A percentile compares a stretch with the other conserved stretches of the same genome.
These are phyloP conservation scores for Fagus sylvatica DNA, from an alignment of 306 rosid species.

Conservation along the genomic window DNA sequence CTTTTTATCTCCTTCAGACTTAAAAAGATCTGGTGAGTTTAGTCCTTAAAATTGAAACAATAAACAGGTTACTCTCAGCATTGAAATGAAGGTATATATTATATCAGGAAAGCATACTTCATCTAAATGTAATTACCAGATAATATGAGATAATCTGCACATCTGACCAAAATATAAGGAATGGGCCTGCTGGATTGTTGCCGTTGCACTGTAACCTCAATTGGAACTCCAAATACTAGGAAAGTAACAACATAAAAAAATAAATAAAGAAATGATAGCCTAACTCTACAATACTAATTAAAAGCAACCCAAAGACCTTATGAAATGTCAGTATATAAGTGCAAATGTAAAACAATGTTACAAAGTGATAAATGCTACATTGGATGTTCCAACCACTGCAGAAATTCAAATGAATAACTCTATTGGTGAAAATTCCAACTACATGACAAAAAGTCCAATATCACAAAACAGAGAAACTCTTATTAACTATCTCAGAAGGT, in stretches of 20 bases:
- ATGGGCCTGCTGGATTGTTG: constrained; percentile 71
- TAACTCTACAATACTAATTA: not conserved
- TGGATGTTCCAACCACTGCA: not conserved
- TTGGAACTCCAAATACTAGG: constrained; percentile 90
- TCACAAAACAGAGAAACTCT: not conserved
- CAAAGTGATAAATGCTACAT: not conserved
- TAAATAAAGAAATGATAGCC: not conserved
- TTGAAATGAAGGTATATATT: constrained; percentile 4
- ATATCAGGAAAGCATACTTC: constrained; percentile 13
- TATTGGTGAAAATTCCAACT: not conserved
- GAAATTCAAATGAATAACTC: not conserved
- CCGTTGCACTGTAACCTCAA: constrained; percentile 78
- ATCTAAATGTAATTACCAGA: constrained; percentile 67
- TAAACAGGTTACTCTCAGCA: constrained; percentile 12
- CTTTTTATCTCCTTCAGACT: constrained; percentile 81
- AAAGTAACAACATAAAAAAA: constrained; percentile 1
- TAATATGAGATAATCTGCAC: constrained; percentile 86
- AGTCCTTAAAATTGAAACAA: constrained; percentile 55
- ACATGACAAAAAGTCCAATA: not conserved
- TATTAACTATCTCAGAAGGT: not conserved
- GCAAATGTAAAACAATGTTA: not conserved
- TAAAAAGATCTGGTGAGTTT: constrained; percentile 68
- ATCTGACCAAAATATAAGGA: constrained; percentile 77
- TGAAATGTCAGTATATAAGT: not conserved
- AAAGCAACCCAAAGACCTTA: not conserved